A percentile compares a stretch with the other conserved stretches of the same genome.
These are phyloP conservation scores for Aechmea fasciata DNA, from an alignment of 176 grass and related monocot genomes.

Conservation along the genomic window DNA sequence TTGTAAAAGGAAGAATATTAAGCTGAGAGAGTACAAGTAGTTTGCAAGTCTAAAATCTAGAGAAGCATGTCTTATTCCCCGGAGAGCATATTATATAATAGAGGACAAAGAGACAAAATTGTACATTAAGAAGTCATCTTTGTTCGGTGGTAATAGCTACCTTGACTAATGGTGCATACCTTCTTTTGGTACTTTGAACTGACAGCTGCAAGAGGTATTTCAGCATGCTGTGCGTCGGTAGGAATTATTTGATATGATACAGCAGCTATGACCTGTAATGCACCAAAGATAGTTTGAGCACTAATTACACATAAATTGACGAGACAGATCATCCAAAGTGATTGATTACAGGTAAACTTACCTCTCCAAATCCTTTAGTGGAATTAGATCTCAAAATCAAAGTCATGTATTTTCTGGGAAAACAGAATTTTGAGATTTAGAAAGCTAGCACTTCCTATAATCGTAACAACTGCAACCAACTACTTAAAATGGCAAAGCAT, in stretches of 20 bases:
- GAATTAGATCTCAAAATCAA: slow-evolving; percentile 44
- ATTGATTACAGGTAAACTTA: slow-evolving; percentile 24
- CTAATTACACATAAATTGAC: not conserved
- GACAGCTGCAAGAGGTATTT: slow-evolving; percentile 82
- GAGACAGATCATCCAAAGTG: not conserved
- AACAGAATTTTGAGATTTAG: slow-evolving; percentile 14
- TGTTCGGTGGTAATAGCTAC: not conserved
- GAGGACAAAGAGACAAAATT: not conserved
- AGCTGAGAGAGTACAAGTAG: not conserved
- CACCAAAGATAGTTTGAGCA: slow-evolving; percentile 15
- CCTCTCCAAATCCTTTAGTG: slow-evolving; percentile 27
- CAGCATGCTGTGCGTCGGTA: slow-evolving; percentile 70
- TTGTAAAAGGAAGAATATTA: not conserved
- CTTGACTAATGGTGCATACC: slow-evolving; percentile 26
- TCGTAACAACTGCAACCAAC: not conserved
- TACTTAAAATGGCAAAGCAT: slow-evolving; percentile 4
- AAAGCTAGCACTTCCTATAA: not conserved
- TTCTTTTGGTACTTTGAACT: slow-evolving; percentile 39
- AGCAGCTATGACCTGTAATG: slow-evolving; percentile 58
- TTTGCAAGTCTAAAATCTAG: not conserved
- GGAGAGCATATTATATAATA: not conserved
- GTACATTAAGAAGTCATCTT: not conserved
- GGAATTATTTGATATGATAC: slow-evolving; percentile 80
- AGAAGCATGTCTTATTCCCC: not conserved
- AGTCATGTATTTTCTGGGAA: slow-evolving; percentile 64